Conservation (phyloP, 1,139 yeast species). For the Lodderomyces metapsilosis region DNA sequence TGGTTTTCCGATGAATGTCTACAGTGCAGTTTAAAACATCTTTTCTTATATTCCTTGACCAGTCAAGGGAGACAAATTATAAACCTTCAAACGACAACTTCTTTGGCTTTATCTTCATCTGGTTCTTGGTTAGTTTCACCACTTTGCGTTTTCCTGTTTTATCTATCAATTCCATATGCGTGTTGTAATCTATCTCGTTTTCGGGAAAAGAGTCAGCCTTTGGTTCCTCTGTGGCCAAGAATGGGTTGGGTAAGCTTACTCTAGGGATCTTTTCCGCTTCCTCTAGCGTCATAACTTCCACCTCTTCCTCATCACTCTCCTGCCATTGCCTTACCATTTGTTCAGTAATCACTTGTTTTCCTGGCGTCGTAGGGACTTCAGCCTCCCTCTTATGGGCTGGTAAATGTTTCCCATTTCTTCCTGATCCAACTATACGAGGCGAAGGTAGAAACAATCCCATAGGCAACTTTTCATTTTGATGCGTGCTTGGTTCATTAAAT, state of each 20-base stretch:
- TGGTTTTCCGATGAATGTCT: too few species aligned
- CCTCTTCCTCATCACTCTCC: slow-evolving; percentile 29
- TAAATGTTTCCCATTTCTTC: slow-evolving; percentile 20
- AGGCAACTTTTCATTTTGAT: slow-evolving; percentile 13
- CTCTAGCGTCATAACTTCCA: slow-evolving; percentile 12
- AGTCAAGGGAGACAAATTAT: slow-evolving; percentile 2
- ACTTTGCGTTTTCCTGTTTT: slow-evolving; percentile 39
- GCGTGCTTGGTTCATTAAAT: slow-evolving; percentile 11
- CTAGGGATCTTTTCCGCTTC: slow-evolving; percentile 10
- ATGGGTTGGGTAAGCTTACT: slow-evolving; percentile 13
- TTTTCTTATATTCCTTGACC: slow-evolving; percentile 3
- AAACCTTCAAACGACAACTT: slow-evolving; percentile 22
- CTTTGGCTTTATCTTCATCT: slow-evolving; percentile 39
- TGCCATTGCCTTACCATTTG: slow-evolving; percentile 38
- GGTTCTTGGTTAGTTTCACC: slow-evolving; percentile 33
- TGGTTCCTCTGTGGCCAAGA: too few species aligned
- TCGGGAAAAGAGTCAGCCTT: too few species aligned
- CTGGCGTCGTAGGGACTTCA: slow-evolving; percentile 29
- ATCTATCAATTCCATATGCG: slow-evolving; percentile 41
- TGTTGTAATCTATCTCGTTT: slow-evolving; percentile 23
- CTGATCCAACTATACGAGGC: slow-evolving; percentile 44
- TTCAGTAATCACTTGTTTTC: slow-evolving; percentile 30
- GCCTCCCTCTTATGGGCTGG: slow-evolving; percentile 16
- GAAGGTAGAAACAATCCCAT: slow-evolving; percentile 38
- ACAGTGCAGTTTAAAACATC: not conserved